Conservation (phyloP, 345 rosid genomes). For the Stellera chamaejasme region DNA sequence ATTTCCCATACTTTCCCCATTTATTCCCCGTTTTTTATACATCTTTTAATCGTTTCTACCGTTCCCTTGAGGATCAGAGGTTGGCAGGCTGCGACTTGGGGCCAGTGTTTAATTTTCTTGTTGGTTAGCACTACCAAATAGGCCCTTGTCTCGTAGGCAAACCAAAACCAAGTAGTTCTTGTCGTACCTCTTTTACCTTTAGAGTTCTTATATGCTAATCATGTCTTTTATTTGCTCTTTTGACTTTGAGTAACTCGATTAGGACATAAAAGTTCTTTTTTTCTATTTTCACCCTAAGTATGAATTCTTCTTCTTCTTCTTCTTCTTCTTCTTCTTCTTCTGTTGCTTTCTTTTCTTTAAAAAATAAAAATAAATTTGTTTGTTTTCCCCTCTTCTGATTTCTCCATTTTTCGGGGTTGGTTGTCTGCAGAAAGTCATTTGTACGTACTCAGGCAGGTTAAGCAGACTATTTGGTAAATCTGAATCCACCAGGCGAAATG, state of each 20-base stretch:
- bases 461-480: slow-evolving; percentile 59
- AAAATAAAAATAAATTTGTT: not conserved
- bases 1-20: slow-evolving; percentile 19
- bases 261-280: not conserved
- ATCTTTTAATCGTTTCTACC: slow-evolving; percentile 11
- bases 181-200: slow-evolving; percentile 1
- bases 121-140: too few species aligned
- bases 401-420: slow-evolving; percentile 4
- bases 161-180: not conserved
- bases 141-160: too few species aligned
- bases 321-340: not conserved
- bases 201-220: not conserved
- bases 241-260: slow-evolving; percentile 4
- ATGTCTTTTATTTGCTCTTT: slow-evolving; percentile 1
- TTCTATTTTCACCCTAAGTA: not conserved
- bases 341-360: not conserved
- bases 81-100: too few species aligned
- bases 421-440: slow-evolving; percentile 53
- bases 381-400: slow-evolving; percentile 5
- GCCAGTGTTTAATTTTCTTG: too few species aligned
- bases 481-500: slow-evolving; percentile 23
- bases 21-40: slow-evolving; percentile 3
- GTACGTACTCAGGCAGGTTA: slow-evolving; percentile 53
- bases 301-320: not conserved
- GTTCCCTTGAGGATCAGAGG: not conserved